Evolutionary conservation across 495 filamentous ascomycete genomes (phyloP), one percentile per base, ranked within the genome.

Genomic region (Penicillium antarcticum): DNA sequence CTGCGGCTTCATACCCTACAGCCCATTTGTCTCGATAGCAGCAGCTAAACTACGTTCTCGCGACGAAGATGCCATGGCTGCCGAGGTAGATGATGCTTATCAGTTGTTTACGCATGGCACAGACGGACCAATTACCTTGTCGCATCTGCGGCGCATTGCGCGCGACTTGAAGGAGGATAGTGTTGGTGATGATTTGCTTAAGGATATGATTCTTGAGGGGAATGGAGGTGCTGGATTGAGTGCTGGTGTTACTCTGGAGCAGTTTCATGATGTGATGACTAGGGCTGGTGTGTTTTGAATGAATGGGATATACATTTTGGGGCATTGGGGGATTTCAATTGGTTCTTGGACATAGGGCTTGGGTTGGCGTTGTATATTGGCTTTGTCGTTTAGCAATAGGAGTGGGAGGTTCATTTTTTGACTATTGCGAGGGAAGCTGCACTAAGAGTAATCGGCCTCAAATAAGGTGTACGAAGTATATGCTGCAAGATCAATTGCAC

Each of bases 131-230:
- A 95, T 98, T 56, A 92, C 86, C 10, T 55, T 97, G 41, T 72
- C 72, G 17, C 82, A 92, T 64, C 70, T 98, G 65, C 82, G 79
- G 66, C 76, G 87, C 60, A 84, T 97, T 46, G 92, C 92, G 45
- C 83, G 79, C 59, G 82, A 89, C 52, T 67, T 98, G 61, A 86
- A 88, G 66, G 90, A 95, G 56, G 76, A 80, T 38, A 58, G 51
- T n/a, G 84, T 96, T 26, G 78, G 78, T 14, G 94, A 97, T 58
- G 81, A 88, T 17, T 58, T 95, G 64, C 69, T 98, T 57, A 80
- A 77, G 69, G 89, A 96, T 76, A 98, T 98, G 94, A 84, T 98
- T 38, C 63, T 87, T 34, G 94, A 97, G 75, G 94, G 90, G 54
- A 95, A 92, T 68, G 91, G 87, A 1, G 89, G 88, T 3, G 81